Conservation (phyloP, 495 filamentous ascomycete species). For the Lophiostoma macrostomum region DNA sequence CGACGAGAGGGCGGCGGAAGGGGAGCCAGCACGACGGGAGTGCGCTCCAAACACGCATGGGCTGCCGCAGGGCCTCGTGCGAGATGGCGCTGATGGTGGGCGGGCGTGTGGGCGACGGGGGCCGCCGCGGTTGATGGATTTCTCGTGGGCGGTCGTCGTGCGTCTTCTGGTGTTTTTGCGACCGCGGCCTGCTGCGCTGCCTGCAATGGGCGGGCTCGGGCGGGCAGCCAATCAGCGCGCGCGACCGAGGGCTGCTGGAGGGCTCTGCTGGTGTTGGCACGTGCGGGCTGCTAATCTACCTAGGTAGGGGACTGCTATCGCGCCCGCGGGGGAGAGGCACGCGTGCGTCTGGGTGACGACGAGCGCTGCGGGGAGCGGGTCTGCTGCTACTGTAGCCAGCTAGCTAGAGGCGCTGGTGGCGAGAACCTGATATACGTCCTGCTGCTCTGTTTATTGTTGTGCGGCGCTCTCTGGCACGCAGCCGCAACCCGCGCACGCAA, state of each 20-base stretch:
- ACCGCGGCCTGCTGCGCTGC: conserved; percentile 5
- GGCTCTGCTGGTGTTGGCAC: background rate
- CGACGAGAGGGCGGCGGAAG: conserved; percentile 20
- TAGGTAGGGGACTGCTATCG: no score
- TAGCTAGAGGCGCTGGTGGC: background rate
- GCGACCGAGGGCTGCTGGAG: background rate
- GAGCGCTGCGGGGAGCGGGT: background rate
- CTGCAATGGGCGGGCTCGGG: background rate
- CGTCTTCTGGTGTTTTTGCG: conserved; percentile 9
- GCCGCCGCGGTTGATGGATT: conserved; percentile 16
- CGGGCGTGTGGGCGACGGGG: conserved; percentile 14
- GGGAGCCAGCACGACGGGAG: conserved; percentile 31
- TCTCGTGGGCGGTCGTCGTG: conserved; percentile 5
- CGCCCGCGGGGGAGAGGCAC: background rate
- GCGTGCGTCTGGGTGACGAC: background rate
- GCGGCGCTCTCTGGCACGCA: background rate
- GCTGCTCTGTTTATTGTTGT: no score
- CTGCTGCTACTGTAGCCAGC: background rate
- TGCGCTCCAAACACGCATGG: conserved; percentile 11
- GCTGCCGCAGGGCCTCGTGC: conserved; percentile 8
- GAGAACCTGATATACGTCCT: no score
- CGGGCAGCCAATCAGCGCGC: conserved; percentile 8
- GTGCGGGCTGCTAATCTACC: background rate
- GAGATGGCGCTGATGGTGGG: conserved; percentile 16
- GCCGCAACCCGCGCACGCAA: no score